phyloP scores from a whole-genome alignment of 495 filamentous ascomycete genomes.

The Aspergillus affinis region DNA sequence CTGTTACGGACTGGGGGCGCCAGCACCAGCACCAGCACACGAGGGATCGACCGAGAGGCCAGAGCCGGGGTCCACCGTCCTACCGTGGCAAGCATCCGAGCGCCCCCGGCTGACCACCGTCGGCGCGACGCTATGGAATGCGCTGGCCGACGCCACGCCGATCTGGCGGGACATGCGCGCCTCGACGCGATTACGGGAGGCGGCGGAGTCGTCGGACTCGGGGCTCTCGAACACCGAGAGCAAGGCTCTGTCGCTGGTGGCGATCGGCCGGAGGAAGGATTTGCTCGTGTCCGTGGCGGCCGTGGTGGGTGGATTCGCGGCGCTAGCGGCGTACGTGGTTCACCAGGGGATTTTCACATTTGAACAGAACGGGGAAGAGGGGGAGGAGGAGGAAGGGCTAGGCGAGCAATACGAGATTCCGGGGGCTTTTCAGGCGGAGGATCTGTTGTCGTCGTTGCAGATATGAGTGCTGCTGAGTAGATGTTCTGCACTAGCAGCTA shows the following conservation, averaged over 20 bases:
- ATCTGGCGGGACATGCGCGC: constrained; percentile 39
- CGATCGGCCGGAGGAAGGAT: constrained; percentile 33
- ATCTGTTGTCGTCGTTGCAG: constrained; percentile 23
- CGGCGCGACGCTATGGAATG: constrained; percentile 37
- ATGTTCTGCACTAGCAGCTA: not conserved
- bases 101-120: constrained; percentile 35
- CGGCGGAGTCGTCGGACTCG: constrained; percentile 28
- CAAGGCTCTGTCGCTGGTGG: constrained; percentile 26
- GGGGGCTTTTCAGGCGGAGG: constrained; percentile 16
- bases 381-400: constrained; percentile 23
- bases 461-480: not conserved
- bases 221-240: constrained; percentile 29
- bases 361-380: constrained; percentile 18
- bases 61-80: not conserved
- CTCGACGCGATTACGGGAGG: constrained; percentile 36
- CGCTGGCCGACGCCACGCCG: constrained; percentile 42
- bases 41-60: constrained; percentile 12
- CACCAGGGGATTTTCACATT: constrained; percentile 27
- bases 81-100: constrained; percentile 41
- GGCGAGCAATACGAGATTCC: constrained; percentile 16
- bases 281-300: constrained; percentile 39
- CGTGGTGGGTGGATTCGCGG: constrained; percentile 35
- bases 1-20: constrained; percentile 35
- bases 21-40: not conserved
- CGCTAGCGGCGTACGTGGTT: constrained; percentile 43